A percentile compares a stretch with the other conserved stretches of the same genome.
Conservation (phyloP, 345 rosid species). For the Hypericum perforatum region DNA sequence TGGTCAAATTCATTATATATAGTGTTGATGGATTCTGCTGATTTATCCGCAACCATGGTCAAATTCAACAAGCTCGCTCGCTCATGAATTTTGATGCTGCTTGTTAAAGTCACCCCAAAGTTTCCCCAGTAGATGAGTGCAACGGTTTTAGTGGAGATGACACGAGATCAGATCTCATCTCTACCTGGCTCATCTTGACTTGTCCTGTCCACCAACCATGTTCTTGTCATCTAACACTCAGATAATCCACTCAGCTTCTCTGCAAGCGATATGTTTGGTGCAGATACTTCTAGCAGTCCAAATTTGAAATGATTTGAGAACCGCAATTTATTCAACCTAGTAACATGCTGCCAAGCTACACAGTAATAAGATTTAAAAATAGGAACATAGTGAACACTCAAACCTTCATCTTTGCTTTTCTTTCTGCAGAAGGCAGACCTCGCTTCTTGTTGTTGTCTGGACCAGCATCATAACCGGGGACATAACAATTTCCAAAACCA, state of each 20-base stretch:
- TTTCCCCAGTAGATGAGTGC: conserved; percentile 9
- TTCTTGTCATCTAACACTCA: not conserved
- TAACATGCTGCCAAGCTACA: not conserved
- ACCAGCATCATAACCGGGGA: conserved; percentile 23
- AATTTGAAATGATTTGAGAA: conserved; percentile 2
- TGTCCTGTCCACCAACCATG: conserved; percentile 11
- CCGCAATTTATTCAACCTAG: not conserved
- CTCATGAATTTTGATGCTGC: conserved; percentile 6
- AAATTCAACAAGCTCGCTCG: conserved; percentile 13
- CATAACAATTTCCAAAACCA: not conserved
- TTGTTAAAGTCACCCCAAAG: conserved; percentile 11
- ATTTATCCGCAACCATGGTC: conserved; percentile 4
- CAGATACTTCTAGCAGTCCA: conserved; percentile 1
- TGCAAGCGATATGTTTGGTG: conserved; percentile 1
- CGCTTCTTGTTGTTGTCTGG: conserved; percentile 31
- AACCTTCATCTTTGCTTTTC: conserved; percentile 65
- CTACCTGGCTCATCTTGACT: conserved; percentile 6
- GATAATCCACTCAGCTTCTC: conserved; percentile 10
- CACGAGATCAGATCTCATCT: conserved; percentile 16
- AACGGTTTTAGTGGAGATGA: conserved; percentile 4
- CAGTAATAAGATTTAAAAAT: not conserved
- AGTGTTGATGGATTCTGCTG: conserved; percentile 18
- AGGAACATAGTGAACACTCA: not conserved
- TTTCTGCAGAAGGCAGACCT: conserved; percentile 33
- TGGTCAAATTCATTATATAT: conserved; percentile 10